Percentiles rank a stretch among this genome's conserved stretches.
Evolutionary conservation across 1,284 basidiomycete genomes (phyloP).

Genomic region (Ustilago shanxiensis): DNA sequence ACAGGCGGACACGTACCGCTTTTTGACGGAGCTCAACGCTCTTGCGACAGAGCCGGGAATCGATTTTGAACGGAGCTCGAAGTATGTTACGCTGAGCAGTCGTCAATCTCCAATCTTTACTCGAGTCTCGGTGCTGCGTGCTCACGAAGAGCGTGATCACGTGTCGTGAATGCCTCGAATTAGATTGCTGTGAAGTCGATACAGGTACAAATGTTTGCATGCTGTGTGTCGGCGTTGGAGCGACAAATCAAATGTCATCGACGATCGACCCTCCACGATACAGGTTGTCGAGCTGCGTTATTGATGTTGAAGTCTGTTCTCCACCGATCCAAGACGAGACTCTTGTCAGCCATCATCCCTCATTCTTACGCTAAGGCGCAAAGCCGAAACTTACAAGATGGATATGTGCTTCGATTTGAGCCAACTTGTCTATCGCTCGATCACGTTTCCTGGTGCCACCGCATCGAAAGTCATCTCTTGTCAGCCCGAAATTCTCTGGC

Average conservation of each 20-base stretch:
- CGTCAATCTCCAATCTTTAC: too few relatives aligned
- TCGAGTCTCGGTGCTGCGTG: too few relatives aligned
- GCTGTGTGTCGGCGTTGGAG: neutral
- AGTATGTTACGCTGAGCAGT: too few relatives aligned
- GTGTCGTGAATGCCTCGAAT: neutral
- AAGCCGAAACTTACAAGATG: slow-evolving; percentile 34
- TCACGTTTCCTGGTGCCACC: slow-evolving; percentile 28
- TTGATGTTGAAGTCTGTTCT: slow-evolving; percentile 45
- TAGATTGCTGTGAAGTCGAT: neutral
- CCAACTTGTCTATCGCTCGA: slow-evolving; percentile 44
- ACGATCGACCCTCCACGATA: slow-evolving; percentile 50
- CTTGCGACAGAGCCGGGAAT: too few relatives aligned
- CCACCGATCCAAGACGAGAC: neutral
- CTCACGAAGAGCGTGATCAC: too few relatives aligned
- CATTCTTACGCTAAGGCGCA: neutral
- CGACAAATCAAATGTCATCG: slow-evolving; percentile 22
- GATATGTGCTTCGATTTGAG: slow-evolving; percentile 53
- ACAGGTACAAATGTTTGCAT: slow-evolving; percentile 19
- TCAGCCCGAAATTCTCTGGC: too few relatives aligned
- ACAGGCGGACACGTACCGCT: too few relatives aligned
- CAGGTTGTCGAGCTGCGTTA: slow-evolving; percentile 54
- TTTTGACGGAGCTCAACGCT: too few relatives aligned
- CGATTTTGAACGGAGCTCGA: too few relatives aligned
- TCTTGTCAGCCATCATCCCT: neutral
- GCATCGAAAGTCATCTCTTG: neutral